phyloP scores from a whole-genome alignment of 805 yeast genomes.

The Naumovozyma baii region DNA sequence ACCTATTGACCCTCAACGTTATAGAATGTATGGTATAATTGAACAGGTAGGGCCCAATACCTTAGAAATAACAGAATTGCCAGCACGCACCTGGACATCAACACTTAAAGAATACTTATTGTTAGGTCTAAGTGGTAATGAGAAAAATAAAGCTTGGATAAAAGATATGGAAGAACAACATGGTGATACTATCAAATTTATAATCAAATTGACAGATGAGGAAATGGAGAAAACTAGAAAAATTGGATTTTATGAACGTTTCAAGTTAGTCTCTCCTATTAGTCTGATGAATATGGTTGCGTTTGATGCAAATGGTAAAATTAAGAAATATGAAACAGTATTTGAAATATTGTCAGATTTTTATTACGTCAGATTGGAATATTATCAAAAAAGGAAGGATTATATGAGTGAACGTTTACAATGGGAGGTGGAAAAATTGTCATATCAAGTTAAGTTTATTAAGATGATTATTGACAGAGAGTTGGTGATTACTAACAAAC shows the following conservation, averaged over 20 bases:
- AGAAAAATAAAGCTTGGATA: conserved; percentile 72
- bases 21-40: conserved; percentile 67
- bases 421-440: conserved; percentile 62
- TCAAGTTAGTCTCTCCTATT: conserved; percentile 62
- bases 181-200: conserved; percentile 67
- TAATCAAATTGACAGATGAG: conserved; percentile 60
- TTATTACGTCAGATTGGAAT: conserved; percentile 77
- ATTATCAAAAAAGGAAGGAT: conserved; percentile 86
- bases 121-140: conserved; percentile 65
- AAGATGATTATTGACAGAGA: conserved; percentile 76
- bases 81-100: conserved; percentile 87
- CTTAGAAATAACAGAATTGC: conserved; percentile 83
- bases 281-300: conserved; percentile 87
- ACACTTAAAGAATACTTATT: conserved; percentile 78
- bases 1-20: conserved; percentile 54
- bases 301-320: conserved; percentile 81
- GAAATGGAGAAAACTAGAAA: conserved; percentile 74
- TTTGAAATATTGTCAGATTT: conserved; percentile 76
- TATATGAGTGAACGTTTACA: conserved; percentile 56
- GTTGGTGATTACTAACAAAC: conserved; percentile 64
- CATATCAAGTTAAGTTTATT: conserved; percentile 83
- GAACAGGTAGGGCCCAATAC: conserved; percentile 73
- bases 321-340: conserved; percentile 68
- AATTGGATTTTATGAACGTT: conserved; percentile 75
- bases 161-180: conserved; percentile 95